These are phyloP conservation scores for Peronospora destructor DNA, from an alignment of 352 stramenopile genomes.

Conservation along the genomic window DNA sequence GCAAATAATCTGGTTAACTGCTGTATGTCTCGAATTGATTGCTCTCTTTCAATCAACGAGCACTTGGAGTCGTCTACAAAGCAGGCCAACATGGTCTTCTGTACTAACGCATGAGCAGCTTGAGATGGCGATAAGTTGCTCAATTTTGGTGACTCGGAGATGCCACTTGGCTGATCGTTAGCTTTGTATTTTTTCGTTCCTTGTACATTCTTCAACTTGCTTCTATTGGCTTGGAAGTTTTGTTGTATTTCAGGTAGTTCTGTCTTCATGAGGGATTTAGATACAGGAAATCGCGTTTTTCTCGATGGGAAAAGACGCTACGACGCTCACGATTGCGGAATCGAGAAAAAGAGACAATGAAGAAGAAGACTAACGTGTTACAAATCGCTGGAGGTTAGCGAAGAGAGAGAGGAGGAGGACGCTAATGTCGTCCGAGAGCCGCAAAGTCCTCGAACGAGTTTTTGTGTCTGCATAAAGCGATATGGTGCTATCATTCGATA, in stretches of 20 bases:
- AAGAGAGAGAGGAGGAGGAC: background rate
- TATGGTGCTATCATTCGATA: constrained; percentile 10
- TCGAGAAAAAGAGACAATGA: constrained; percentile 1
- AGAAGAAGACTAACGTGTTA: background rate
- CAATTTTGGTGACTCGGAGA: background rate
- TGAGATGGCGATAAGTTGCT: constrained; percentile 18
- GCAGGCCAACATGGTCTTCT: constrained; percentile 35
- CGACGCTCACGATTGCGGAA: constrained; percentile 3
- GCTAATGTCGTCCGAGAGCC: background rate
- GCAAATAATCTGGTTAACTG: constrained; percentile 33
- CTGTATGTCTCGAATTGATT: constrained; percentile 28
- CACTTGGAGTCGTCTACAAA: constrained; percentile 25
- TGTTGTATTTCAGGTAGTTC: constrained; percentile 5
- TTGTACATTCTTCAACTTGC: background rate
- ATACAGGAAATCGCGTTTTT: constrained; percentile 8
- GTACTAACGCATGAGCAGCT: constrained; percentile 29
- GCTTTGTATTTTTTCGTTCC: background rate
- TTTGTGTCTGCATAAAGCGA: constrained; percentile 2
- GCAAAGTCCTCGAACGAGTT: background rate
- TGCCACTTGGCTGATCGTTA: background rate
- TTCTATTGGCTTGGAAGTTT: background rate
- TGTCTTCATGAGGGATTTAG: constrained; percentile 1
- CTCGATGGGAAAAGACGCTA: constrained; percentile 6
- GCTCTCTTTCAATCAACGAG: constrained; percentile 13
- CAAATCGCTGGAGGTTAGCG: no score